Evolutionary conservation across 208 protist species (phyloP).

Genomic region (Phytomonas sp.): DNA sequence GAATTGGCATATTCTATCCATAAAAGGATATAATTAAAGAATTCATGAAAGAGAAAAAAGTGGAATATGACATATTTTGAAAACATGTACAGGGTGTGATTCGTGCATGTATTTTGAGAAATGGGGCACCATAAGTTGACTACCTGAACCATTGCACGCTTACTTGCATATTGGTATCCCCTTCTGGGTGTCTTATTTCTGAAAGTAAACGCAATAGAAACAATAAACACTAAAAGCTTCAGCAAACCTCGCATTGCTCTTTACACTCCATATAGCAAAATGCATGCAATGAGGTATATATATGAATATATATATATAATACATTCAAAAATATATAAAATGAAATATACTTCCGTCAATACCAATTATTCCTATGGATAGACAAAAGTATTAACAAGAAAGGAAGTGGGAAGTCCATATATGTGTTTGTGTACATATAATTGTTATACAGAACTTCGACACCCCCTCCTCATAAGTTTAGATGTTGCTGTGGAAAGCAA

Average conservation of each 20-base stretch:
- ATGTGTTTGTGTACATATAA: background rate
- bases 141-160: background rate
- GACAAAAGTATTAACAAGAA: background rate
- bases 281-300: background rate
- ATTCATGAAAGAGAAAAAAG: background rate
- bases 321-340: background rate
- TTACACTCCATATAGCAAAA: background rate
- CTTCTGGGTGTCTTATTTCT: background rate
- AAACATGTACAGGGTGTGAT: background rate
- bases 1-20: background rate
- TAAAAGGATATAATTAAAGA: background rate
- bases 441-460: background rate
- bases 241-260: background rate
- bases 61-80: background rate
- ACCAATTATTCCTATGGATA: background rate
- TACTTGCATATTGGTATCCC: background rate
- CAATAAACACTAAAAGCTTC: background rate
- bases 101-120: background rate
- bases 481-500: background rate
- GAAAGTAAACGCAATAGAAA: background rate
- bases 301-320: background rate
- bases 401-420: background rate
- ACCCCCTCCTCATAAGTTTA: background rate
- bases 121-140: background rate
- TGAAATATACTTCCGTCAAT: background rate